Evolutionary conservation across 345 rosid genomes (phyloP).

Genomic region (Litchi chinensis): DNA sequence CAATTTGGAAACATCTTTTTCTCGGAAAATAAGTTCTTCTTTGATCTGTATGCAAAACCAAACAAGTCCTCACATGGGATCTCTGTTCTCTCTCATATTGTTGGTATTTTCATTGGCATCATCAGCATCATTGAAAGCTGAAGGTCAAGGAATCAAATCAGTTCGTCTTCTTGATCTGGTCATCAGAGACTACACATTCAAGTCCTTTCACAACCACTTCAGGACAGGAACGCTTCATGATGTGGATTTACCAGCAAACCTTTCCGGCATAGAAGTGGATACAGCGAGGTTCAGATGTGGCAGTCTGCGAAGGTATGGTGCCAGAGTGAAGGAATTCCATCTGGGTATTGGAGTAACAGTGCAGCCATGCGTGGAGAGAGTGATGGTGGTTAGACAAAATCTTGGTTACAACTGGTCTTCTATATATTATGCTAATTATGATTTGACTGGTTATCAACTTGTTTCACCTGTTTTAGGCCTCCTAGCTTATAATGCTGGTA

Average conservation of each 20-base stretch:
- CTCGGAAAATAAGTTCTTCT: conserved; percentile 17
- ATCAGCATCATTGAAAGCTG: conserved; percentile 14
- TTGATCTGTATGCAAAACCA: conserved; percentile 10
- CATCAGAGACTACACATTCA: conserved; percentile 71
- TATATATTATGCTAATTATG: conserved; percentile 64
- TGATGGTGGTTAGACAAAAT: conserved; percentile 71
- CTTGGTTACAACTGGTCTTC: conserved; percentile 77
- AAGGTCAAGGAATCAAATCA: conserved; percentile 57
- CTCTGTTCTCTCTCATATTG: conserved; percentile 29
- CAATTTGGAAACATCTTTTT: conserved; percentile 4
- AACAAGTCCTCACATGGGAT: conserved; percentile 39
- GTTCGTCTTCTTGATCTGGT: conserved; percentile 65
- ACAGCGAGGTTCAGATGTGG: conserved; percentile 82
- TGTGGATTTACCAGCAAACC: conserved; percentile 63
- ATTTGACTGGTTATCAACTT: conserved; percentile 76
- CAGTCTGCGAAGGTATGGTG: conserved; percentile 85
- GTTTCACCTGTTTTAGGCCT: conserved; percentile 85
- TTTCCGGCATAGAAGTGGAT: conserved; percentile 71
- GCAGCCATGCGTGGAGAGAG: conserved; percentile 85
- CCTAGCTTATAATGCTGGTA: conserved; percentile 63
- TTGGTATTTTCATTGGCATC: conserved; percentile 30
- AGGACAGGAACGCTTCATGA: conserved; percentile 61
- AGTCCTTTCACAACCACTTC: conserved; percentile 48
- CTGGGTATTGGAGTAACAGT: conserved; percentile 59
- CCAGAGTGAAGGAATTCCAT: conserved; percentile 67